Base-by-base conservation (phyloP, 805 yeast species). In the Tetrapisispora phaffii region DNA sequence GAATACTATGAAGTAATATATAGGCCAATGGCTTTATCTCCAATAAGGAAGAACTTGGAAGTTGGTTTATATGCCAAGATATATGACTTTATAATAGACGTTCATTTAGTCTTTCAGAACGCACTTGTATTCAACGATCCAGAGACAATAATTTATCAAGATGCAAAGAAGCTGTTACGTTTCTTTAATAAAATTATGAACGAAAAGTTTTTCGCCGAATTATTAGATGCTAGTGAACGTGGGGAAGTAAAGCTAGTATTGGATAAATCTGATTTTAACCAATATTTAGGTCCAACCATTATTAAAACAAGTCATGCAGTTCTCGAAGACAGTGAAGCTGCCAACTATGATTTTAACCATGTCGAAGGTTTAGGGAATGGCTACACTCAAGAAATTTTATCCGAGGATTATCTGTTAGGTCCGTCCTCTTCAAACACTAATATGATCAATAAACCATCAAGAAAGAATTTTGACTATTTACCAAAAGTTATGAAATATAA, bases 71-170 rank as follows among this genome's bases (percentile, higher is more conserved):
- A 77, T 47, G 68, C 71, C 3, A 73, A 75, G 34, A 71, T 86
- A 46, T 75, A 73, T 32, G 77, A 72, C 41, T 84, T 87, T 55
- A 66, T 74, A 45, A 72, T 70, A 19, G 82, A 80, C 42, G 69
- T 82, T 7, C 66, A 69, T 24, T 66, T 81, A 43, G 80, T 90
- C 13, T 88, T 89, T 66, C 58, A 70, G 38, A 93, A 93, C 63
- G 95, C 97, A 1, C 78, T 79, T 57, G 61, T 73, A 1, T 90
- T 80, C 64, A 90, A 89, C 62, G 83, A 79, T 48, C 83, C 83
- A 43, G 77, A 75, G 1, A 77, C 93, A 44, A 71, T 77, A 44
- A 80, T 89, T 34, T 78, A 79, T 57, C 76, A 76, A 48, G 94
- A 87, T 64, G 82, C 97, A 0, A 65, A 61, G 33, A 73, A 74